Evolutionary conservation across 495 filamentous ascomycete genomes (phyloP).

Genomic region (Penicillium taxi): DNA sequence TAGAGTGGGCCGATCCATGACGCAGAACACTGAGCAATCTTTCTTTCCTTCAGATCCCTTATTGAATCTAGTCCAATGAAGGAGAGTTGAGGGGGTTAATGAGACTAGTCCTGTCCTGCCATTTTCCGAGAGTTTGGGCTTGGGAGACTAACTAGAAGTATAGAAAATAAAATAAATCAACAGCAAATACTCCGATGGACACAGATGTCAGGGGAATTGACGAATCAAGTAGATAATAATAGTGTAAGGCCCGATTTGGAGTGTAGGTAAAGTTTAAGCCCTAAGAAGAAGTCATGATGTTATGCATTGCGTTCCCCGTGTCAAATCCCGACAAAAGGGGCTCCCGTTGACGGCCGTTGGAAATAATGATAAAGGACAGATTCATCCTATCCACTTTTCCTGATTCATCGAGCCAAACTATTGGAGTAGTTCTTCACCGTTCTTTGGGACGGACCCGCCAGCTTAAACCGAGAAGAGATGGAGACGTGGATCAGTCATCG

Average conservation of each 20-base stretch:
- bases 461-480: not conserved
- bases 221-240: too few species aligned
- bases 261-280: conserved; percentile 2
- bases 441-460: conserved; percentile 1
- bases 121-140: conserved; percentile 20
- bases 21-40: conserved; percentile 11
- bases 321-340: conserved; percentile 11
- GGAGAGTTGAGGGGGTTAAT: not conserved
- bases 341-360: conserved; percentile 17
- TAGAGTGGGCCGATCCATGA: conserved; percentile 12
- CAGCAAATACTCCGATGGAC: not conserved
- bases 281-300: conserved; percentile 15
- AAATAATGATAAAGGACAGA: too few species aligned
- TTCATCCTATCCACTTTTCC: conserved; percentile 4
- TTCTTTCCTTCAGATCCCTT: conserved; percentile 14
- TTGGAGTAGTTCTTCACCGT: conserved; percentile 9
- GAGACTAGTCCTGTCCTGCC: conserved; percentile 13
- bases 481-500: too few species aligned
- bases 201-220: not conserved
- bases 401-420: not conserved
- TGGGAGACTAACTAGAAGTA: conserved; percentile 9
- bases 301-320: conserved; percentile 18
- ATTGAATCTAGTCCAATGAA: conserved; percentile 11
- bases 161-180: conserved; percentile 3
- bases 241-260: too few species aligned